A percentile compares a stretch with the other conserved stretches of the same genome.
These are phyloP conservation scores for Aspergillus steynii DNA, from an alignment of 495 filamentous ascomycete species.

Conservation along the genomic window DNA sequence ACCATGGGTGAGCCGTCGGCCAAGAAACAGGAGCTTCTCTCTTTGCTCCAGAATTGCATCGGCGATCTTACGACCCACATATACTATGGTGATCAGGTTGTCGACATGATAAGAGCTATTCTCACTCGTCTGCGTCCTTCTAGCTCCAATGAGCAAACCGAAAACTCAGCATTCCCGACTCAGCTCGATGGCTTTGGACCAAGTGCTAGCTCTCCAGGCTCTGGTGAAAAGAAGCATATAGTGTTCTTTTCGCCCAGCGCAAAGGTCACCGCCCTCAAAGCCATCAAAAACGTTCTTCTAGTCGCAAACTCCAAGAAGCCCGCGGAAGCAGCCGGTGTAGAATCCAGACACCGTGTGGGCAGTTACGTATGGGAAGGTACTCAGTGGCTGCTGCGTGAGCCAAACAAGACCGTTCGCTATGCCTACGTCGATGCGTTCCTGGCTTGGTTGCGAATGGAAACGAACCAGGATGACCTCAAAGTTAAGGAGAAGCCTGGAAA, in stretches of 20 bases:
- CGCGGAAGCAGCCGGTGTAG: constrained; percentile 57
- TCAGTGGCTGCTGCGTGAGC: constrained; percentile 81
- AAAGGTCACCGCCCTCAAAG: constrained; percentile 72
- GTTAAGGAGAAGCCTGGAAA: constrained; percentile 58
- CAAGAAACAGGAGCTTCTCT: constrained; percentile 53
- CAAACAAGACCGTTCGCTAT: constrained; percentile 70
- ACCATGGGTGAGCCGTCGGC: constrained; percentile 37
- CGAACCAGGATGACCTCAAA: constrained; percentile 63
- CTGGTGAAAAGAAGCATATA: constrained; percentile 36
- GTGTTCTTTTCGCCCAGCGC: constrained; percentile 71
- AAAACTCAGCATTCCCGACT: constrained; percentile 30
- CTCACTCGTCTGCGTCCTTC: constrained; percentile 72
- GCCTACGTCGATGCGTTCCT: constrained; percentile 81
- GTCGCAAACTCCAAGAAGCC: constrained; percentile 70
- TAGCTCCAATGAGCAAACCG: constrained; percentile 38
- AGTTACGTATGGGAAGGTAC: constrained; percentile 88
- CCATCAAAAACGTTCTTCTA: constrained; percentile 75
- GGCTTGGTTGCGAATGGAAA: constrained; percentile 80
- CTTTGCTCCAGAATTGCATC: constrained; percentile 71
- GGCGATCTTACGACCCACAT: constrained; percentile 87
- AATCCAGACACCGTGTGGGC: constrained; percentile 70
- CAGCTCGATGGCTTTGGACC: constrained; percentile 41
- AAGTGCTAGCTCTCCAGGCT: constrained; percentile 6
- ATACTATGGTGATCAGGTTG: constrained; percentile 91
- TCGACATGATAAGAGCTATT: constrained; percentile 84